Base-by-base conservation (phyloP, 1,284 basidiomycete genomes). In the Taiwanofungus camphoratus region DNA sequence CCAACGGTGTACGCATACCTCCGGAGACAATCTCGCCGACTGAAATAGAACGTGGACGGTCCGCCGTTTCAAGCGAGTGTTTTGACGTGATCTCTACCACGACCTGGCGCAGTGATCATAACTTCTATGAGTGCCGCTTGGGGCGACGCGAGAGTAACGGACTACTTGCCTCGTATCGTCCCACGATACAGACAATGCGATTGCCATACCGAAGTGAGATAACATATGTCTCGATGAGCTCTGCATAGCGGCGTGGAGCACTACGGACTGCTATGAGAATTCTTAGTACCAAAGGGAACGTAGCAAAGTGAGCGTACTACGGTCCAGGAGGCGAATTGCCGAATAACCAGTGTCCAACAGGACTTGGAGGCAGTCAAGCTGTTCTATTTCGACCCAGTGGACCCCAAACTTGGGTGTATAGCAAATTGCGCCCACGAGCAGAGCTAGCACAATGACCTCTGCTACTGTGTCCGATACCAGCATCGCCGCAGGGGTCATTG, bases 291-390 rank as follows among this genome's bases (percentile, higher is more conserved):
- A 15, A 4, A 21, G 15, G 13, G 9, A n/a, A 30, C 8, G 16
- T n/a, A 7, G 5, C 16, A 12, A 8, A 21, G 23, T 20, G 12
- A 46, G n/a, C 49, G 36, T 41, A 55, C 53, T 46, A 40, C 3
- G 47, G 27, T n/a, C 34, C 24, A 3, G 53, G 53, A 6, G 43
- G 47, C 0, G 40, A 36, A 29, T 51, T 46, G 12, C 53, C 53
- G 20, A 50, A 48, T 2, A 55, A 32, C 53, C 53, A 55, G 31
- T 55, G 53, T 4, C 53, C 46, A 3, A 49, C 49, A 18, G 51
- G 53, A 18, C 53, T 48, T 9, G 53, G 53, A 11, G 53, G 53
- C 6, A 55, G 43, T n/a, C n/a, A n/a, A n/a, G n/a, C n/a, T n/a
- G n/a, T n/a, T n/a, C n/a, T n/a, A n/a, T n/a, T n/a, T n/a, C n/a